Base-by-base conservation (phyloP, 192 early-diverging fungal species). In the Coemansia sp. region DNA sequence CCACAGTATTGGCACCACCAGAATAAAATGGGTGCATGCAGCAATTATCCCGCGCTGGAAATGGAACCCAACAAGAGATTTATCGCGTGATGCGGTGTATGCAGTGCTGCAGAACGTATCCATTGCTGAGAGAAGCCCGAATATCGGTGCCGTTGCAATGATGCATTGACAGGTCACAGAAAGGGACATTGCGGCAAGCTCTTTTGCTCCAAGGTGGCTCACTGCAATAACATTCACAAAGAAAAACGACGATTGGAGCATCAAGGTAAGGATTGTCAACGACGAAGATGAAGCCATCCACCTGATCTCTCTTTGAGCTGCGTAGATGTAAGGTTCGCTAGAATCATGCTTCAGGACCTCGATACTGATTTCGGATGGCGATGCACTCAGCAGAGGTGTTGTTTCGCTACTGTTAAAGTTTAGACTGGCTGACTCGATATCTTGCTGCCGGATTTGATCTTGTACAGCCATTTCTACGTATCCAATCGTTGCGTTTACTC, bases 161-260 rank as follows among this genome's bases (percentile, higher is more conserved):
- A 69, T 58, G 7, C 52, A 60, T 30, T 58, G 63, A 59, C 85
- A 89, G 76, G 87, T 90, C 18, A 86, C 82, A 0, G 84, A 82
- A 16, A 90, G 66, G 0, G 89, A 82, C 21, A 87, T 84, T 0
- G 87, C 86, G 7, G 88, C 87, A 51, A 90, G 75, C 71, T 89
- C 84, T 71, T 61, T 39, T 20, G 75, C 63, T 10, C 75, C 84
- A 20, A 89, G 62, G 53, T 87, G 88, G 31, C 90, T 86, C 12
- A 89, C 75, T 1, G 83, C 71, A 37, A 90, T 70, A 7, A 88
- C 78, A 72, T 84, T 88, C 35, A 84, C 83, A 61, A 89, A 66
- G 61, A 87, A 83, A 48, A 91, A 71, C 20, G 86, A 86, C 20
- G 84, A 84, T 53, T 90, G 86, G 16, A 91, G 67, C 18, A 90